Conservation (phyloP, 371 early-diverging fungal genomes). For the Rhizopus microsporus region DNA sequence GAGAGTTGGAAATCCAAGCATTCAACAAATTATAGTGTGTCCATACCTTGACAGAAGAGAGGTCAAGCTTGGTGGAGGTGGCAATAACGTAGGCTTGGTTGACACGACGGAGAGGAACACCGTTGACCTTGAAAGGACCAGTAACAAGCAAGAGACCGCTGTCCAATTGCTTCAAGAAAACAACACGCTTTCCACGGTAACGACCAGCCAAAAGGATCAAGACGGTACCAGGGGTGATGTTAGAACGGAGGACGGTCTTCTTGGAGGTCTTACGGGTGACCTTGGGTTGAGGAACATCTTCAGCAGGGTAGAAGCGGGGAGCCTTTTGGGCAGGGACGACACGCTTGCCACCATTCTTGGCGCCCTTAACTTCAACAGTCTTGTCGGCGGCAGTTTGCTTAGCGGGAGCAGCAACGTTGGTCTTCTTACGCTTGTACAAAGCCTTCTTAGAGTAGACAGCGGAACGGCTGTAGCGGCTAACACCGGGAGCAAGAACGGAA, state of each 20-base stretch:
- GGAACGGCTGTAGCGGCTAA: conserved; percentile 74
- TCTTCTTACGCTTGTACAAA: conserved; percentile 77
- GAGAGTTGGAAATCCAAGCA: neutral
- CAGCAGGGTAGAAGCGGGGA: conserved; percentile 82
- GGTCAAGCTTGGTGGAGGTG: conserved; percentile 95
- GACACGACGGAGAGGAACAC: conserved; percentile 95
- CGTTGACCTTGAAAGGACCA: conserved; percentile 97
- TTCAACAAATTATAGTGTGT: neutral
- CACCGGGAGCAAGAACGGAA: conserved; percentile 77
- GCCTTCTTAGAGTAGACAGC: conserved; percentile 78
- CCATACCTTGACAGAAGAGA: conserved; percentile 69
- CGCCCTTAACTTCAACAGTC: conserved; percentile 71
- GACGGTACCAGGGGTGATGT: conserved; percentile 97
- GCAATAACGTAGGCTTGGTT: conserved; percentile 98
- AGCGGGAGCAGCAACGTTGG: conserved; percentile 49
- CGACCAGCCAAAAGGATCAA: conserved; percentile 95
- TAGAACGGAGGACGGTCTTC: conserved; percentile 72
- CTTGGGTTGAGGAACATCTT: conserved; percentile 78
- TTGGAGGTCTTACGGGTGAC: conserved; percentile 77
- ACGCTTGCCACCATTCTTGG: conserved; percentile 81
- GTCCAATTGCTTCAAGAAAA: conserved; percentile 93
- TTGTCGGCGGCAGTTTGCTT: conserved; percentile 60
- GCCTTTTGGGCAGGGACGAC: conserved; percentile 71
- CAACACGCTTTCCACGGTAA: conserved; percentile 97
- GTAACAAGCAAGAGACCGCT: conserved; percentile 93